Evolutionary conservation across 2,329 filamentous ascomycete species (phyloP), one percentile per base, ranked within the genome.

Genomic region (Clonostachys chloroleuca): DNA sequence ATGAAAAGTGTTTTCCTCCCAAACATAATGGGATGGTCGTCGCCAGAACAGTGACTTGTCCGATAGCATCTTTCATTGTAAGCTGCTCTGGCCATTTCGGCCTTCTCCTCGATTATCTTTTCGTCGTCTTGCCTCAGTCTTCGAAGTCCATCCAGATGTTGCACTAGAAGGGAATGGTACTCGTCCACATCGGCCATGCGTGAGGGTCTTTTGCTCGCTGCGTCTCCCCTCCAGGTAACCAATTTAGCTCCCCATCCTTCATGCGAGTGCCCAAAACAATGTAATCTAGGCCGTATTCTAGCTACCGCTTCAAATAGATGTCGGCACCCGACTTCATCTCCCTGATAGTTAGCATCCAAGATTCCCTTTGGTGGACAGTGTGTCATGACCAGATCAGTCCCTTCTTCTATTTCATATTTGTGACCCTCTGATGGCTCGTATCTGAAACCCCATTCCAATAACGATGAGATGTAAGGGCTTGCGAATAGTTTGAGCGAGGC

Each of bases 1-100:
- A 81, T 67, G 52, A 81, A 78, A 5, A 81, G 56, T 0, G 77
- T 81, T 49, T 80, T 66, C 33, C 62, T 59, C 3, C 70, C 73
- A 9, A 35, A 40, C n/a, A 54, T 30, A 2, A 70, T 54, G 40
- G 60, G 51, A 43, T 71, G 63, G 44, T 63, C 54, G 6, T 59
- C 51, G 1, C 55, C 52, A 14, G 58, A 60, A 30, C 24, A 30
- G 24, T 30, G 24, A 10, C 24, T 30, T 30, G 24, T 30, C 24
- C 24, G 24, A 30, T 10, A 30, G 44, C 61, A 53, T 20, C 49
- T 41, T 47, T 64, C 54, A 40, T n/a, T 58, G 49, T 2, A 48
- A 49, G 49, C 63, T 68, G 47, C 67, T 61, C 9, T 65, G 71
- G 1, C 64, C 66, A 33, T 52, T 39, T 18, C 56, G 58, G 20